These are phyloP conservation scores for Candida boidinii DNA, from an alignment of 805 yeast genomes.

Conservation along the genomic window DNA sequence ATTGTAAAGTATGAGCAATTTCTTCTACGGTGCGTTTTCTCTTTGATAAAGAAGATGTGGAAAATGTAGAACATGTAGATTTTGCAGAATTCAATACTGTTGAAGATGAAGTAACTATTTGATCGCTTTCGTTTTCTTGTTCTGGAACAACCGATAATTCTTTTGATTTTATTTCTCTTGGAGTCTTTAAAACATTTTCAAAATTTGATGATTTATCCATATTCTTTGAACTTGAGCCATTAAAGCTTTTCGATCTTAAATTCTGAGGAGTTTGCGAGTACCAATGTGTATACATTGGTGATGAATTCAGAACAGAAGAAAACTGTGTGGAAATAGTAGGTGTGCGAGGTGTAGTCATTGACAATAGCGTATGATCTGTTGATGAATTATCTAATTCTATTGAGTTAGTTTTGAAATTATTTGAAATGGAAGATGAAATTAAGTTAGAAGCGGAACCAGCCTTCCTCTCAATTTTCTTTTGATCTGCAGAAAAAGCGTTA, in stretches of 20 bases:
- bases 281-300: slow-evolving; percentile 26
- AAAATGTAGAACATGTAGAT: slow-evolving; percentile 1
- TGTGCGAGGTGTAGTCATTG: slow-evolving; percentile 9
- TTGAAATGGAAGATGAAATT: slow-evolving; percentile 9
- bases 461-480: not conserved
- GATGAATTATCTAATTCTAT: slow-evolving; percentile 1
- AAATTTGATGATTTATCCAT: too few species aligned
- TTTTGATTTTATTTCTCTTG: too few species aligned
- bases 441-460: slow-evolving; percentile 4
- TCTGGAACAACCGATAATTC: too few species aligned
- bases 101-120: too few species aligned
- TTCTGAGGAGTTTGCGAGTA: slow-evolving; percentile 18
- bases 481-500: not conserved
- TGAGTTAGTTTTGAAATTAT: slow-evolving; percentile 1
- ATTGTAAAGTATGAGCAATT: too few species aligned
- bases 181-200: too few species aligned
- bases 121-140: too few species aligned
- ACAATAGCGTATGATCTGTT: slow-evolving; percentile 6
- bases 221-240: too few species aligned
- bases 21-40: too few species aligned
- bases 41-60: too few species aligned
- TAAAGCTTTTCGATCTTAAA: too few species aligned
- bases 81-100: slow-evolving; percentile 4
- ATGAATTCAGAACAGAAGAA: slow-evolving; percentile 23
- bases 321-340: slow-evolving; percentile 24